A percentile compares a stretch with the other conserved stretches of the same genome.
phyloP scores from a whole-genome alignment of 192 early-diverging fungal genomes.

The Umbelopsis isabellina region DNA sequence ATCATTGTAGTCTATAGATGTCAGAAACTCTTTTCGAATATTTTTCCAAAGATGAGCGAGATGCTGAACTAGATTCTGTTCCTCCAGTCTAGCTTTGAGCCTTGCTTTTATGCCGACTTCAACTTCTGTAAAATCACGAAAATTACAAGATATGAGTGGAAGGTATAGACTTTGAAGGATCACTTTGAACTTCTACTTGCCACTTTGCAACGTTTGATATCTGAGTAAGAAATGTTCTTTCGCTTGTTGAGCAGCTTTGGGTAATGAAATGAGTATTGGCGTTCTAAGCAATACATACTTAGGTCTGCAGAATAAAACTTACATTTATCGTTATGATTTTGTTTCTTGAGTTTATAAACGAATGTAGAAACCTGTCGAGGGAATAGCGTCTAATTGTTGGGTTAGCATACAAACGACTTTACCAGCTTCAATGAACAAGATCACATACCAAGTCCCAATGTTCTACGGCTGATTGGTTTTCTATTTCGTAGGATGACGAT shows the following conservation, averaged over 20 bases:
- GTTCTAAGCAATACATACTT: not conserved
- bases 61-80: conserved; percentile 54
- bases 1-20: conserved; percentile 55
- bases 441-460: conserved; percentile 43
- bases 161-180: not conserved
- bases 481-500: conserved; percentile 47
- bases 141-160: not conserved
- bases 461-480: conserved; percentile 29
- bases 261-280: not conserved
- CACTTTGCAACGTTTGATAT: conserved; percentile 51
- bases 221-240: conserved; percentile 57
- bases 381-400: conserved; percentile 49
- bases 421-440: not conserved
- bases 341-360: conserved; percentile 56
- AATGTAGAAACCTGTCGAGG: conserved; percentile 57
- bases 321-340: conserved; percentile 41
- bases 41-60: conserved; percentile 45
- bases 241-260: conserved; percentile 19
- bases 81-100: conserved; percentile 42
- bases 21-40: conserved; percentile 51
- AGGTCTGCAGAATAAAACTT: not conserved
- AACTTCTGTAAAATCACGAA: conserved; percentile 43
- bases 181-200: conserved; percentile 27
- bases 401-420: not conserved
- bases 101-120: conserved; percentile 49